Evolutionary conservation across 2,329 filamentous ascomycete species (phyloP).

Genomic region (Tolypocladium endophyticum): DNA sequence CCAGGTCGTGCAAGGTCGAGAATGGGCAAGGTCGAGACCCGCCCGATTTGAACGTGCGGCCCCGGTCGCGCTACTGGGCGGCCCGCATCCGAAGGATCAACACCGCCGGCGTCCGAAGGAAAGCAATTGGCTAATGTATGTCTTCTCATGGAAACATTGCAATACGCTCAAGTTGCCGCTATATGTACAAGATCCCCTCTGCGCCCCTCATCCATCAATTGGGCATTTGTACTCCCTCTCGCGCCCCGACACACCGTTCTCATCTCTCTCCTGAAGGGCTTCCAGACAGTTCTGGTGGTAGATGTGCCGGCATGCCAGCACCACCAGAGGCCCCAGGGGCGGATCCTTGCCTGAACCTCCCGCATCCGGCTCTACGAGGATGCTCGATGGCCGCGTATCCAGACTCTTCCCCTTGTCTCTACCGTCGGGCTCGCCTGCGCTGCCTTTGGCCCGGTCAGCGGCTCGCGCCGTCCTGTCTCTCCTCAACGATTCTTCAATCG

Average conservation of each 20-base stretch:
- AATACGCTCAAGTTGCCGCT: not conserved
- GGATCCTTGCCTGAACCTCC: constrained; percentile 24
- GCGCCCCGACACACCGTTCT: constrained; percentile 33
- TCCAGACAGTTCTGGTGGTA: constrained; percentile 63
- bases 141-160: not conserved
- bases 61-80: not conserved
- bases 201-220: constrained; percentile 36
- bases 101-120: not conserved
- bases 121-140: not conserved
- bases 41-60: not conserved
- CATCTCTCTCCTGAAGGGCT: constrained; percentile 45
- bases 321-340: constrained; percentile 53
- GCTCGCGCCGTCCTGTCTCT: constrained; percentile 28
- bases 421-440: constrained; percentile 17
- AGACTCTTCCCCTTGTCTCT: constrained; percentile 34
- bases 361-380: constrained; percentile 21
- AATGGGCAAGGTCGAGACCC: not conserved
- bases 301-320: constrained; percentile 61
- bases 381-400: constrained; percentile 29
- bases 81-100: not conserved
- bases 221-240: constrained; percentile 45
- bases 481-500: constrained; percentile 33
- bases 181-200: not conserved
- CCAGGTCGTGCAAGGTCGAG: not conserved
- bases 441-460: constrained; percentile 27